Evolutionary conservation across 2,329 filamentous ascomycete species (phyloP), one percentile per base, ranked within the genome.

Genomic region (Venturiaceae sp.): DNA sequence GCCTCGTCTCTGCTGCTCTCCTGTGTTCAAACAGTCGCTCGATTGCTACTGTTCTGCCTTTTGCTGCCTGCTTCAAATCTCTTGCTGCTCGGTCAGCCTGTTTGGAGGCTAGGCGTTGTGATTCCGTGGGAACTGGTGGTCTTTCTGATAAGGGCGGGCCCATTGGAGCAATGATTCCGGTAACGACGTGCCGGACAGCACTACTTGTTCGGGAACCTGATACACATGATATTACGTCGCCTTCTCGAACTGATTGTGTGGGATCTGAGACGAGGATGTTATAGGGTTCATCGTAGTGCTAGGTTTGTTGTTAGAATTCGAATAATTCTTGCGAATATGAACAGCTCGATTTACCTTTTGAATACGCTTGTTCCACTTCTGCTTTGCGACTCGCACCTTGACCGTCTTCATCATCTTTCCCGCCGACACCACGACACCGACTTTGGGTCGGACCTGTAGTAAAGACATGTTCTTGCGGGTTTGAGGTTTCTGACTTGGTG

Each of bases 261-360:
- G 89, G 89, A 71, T 94, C 89, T 75, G 90, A 87, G 37, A 92
- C 88, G 32, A 92, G 82, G 68, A 86, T 80, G 63, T 83, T 80
- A 63, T 80, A 77, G 23, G 82, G 81, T 47, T 80, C 75, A 66
- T 84, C 80, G 71, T 87, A 92, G 75, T 80, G 76, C 84, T 87
- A 33, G 16, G 36, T n/a, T 1, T 11, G 9, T 54, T 41, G 47
- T 56, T 23, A 56, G 36, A 19, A 5, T 19, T 37, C 8, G n/a
- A 41, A 23, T 9, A 2, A 30, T 46, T 46, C 41, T 11, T 3
- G 21, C 5, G 34, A 28, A n/a, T n/a, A 19, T 50, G 13, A 5
- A 30, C 13, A 50, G 44, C 21, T 8, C 26, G 14, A 3, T 41
- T 5, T 69, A 89, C 88, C 79, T 92, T 92, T 69, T 84, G 80